A percentile compares a stretch with the other conserved stretches of the same genome.
Evolutionary conservation across 805 yeast genomes (phyloP).

Genomic region (Cyberlindnera euphorbiae): DNA sequence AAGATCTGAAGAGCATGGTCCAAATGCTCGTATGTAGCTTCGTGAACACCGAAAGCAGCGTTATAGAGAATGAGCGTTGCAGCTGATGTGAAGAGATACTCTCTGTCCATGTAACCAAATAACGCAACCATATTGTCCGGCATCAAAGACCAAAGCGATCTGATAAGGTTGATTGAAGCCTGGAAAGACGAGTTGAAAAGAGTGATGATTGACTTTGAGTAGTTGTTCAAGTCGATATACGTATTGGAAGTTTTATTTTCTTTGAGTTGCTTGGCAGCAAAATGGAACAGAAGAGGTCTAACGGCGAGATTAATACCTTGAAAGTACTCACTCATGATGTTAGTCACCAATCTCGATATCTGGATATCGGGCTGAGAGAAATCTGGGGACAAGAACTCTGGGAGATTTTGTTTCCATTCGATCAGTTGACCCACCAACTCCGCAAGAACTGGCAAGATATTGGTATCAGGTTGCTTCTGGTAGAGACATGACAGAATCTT

Average conservation of each 20-base stretch:
- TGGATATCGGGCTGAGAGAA: conserved; percentile 46
- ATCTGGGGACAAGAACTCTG: conserved; percentile 61
- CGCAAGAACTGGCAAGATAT: conserved; percentile 68
- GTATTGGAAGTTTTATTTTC: conserved; percentile 41
- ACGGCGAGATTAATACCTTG: conserved; percentile 80
- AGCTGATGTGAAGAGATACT: conserved; percentile 71
- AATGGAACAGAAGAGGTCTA: conserved; percentile 70
- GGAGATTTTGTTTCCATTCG: conserved; percentile 63
- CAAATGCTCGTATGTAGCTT: conserved; percentile 63
- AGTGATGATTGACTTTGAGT: conserved; percentile 63
- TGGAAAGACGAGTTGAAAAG: conserved; percentile 73
- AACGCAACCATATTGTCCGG: conserved; percentile 81
- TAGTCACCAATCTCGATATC: conserved; percentile 63
- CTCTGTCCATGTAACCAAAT: conserved; percentile 86
- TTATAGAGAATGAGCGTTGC: conserved; percentile 69
- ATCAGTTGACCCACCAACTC: conserved; percentile 62
- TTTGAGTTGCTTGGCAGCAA: conserved; percentile 62
- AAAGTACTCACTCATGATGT: conserved; percentile 77
- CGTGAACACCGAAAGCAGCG: conserved; percentile 78
- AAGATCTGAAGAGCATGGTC: conserved; percentile 69
- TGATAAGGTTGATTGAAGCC: conserved; percentile 71
- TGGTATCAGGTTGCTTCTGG: conserved; percentile 71
- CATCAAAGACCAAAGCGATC: conserved; percentile 68
- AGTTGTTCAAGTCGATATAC: conserved; percentile 60
- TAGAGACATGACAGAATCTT: conserved; percentile 63